phyloP scores from a whole-genome alignment of 257 asterid genomes.

The Solanum virginianum region DNA sequence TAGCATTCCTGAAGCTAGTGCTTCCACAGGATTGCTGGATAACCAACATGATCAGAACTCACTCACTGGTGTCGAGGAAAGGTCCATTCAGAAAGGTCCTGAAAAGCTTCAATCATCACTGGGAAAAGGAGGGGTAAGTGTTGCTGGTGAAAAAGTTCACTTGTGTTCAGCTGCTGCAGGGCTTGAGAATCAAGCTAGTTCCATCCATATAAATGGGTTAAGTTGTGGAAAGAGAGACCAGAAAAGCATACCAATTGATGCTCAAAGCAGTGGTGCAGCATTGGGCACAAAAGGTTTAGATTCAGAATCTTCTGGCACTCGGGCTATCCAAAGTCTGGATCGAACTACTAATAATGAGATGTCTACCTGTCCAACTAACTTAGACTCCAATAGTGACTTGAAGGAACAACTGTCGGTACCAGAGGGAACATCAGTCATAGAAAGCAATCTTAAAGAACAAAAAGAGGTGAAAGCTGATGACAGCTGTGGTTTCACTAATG shows the following conservation, averaged over 20 bases:
- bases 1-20: constrained; percentile 22
- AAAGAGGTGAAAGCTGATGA: constrained; percentile 29
- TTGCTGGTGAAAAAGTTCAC: constrained; percentile 23
- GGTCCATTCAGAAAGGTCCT: constrained; percentile 19
- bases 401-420: constrained; percentile 17
- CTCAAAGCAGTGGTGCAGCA: constrained; percentile 19
- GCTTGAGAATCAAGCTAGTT: constrained; percentile 30
- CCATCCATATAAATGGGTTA: constrained; percentile 41
- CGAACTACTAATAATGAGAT: constrained; percentile 29
- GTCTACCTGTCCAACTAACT: constrained; percentile 15
- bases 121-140: constrained; percentile 17
- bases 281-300: constrained; percentile 33
- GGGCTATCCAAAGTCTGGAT: constrained; percentile 25
- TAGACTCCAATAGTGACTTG: constrained; percentile 21
- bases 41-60: constrained; percentile 31
- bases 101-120: constrained; percentile 19
- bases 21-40: constrained; percentile 19
- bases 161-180: constrained; percentile 14
- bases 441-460: constrained; percentile 23
- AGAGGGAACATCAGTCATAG: constrained; percentile 16
- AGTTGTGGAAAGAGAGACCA: constrained; percentile 16
- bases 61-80: constrained; percentile 13
- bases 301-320: constrained; percentile 49
- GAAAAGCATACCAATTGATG: constrained; percentile 13
- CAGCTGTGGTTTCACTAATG: constrained; percentile 12